Percentiles rank a stretch among this genome's conserved stretches.
These are phyloP conservation scores for Sphagnum contortum DNA, from an alignment of 225 moss, liverwort and hornwort species.

Conservation along the genomic window DNA sequence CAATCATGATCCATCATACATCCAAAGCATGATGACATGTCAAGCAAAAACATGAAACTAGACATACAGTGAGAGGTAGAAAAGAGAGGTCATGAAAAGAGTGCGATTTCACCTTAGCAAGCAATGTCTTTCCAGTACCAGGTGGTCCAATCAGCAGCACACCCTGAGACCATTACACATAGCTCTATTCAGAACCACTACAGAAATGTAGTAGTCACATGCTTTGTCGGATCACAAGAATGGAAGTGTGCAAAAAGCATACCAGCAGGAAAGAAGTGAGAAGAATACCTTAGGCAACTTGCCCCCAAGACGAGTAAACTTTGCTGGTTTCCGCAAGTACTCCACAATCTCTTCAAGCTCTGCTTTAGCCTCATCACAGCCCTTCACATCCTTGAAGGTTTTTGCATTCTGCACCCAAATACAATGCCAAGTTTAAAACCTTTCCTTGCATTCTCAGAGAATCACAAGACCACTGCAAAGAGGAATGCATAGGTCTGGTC, in stretches of 20 bases:
- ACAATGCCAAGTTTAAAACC: background rate
- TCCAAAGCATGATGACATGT: background rate
- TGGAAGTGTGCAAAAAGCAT: no score
- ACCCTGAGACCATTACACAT: slow-evolving; percentile 37
- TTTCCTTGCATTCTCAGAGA: no score
- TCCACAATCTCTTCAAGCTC: slow-evolving; percentile 99
- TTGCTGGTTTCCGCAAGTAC: slow-evolving; percentile 84
- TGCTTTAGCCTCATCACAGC: slow-evolving; percentile 97
- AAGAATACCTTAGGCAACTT: slow-evolving; percentile 84
- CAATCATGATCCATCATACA: background rate
- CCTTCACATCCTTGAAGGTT: slow-evolving; percentile 98
- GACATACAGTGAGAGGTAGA: no score
- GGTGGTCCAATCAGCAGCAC: slow-evolving; percentile 97
- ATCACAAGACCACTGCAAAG: no score
- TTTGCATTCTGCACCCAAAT: slow-evolving; percentile 64
- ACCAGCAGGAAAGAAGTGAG: background rate
- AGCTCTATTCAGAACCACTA: background rate
- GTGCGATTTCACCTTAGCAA: slow-evolving; percentile 63
- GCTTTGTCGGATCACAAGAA: no score
- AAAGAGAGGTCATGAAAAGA: no score
- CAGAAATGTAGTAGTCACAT: background rate
- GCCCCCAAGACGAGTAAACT: slow-evolving; percentile 97
- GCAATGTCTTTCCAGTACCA: slow-evolving; percentile 93
- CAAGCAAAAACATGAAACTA: no score
- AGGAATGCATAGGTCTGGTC: no score